A percentile compares a stretch with the other conserved stretches of the same genome.
phyloP scores from a whole-genome alignment of 208 protist species.

The Wallacemonas sp. region DNA sequence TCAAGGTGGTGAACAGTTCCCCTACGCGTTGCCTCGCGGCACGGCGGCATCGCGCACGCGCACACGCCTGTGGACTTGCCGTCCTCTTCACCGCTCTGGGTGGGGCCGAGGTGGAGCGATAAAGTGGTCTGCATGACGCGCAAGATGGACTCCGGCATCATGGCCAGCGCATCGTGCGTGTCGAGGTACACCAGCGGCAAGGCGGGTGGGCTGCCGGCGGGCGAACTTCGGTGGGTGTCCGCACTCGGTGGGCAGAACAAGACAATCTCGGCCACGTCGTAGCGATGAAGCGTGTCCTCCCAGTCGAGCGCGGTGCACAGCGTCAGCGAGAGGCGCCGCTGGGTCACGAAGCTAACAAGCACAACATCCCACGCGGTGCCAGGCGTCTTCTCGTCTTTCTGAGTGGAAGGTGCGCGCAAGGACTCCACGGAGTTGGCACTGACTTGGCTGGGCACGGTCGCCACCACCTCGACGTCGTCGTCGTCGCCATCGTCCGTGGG shows the following conservation, averaged over 20 bases:
- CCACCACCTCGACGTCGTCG: neutral
- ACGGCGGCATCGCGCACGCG: neutral
- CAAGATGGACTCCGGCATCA: constrained; percentile 42
- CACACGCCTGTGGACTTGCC: constrained; percentile 47
- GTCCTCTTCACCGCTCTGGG: constrained; percentile 71
- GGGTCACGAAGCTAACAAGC: constrained; percentile 80
- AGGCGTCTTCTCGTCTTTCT: too few species aligned
- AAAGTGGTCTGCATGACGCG: constrained; percentile 41
- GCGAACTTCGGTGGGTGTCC: too few species aligned
- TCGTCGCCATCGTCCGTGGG: neutral
- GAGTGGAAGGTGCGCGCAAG: too few species aligned
- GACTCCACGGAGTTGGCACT: too few species aligned
- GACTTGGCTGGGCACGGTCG: too few species aligned
- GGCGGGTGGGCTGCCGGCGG: too few species aligned
- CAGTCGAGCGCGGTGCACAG: constrained; percentile 42
- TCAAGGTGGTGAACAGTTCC: constrained; percentile 27
- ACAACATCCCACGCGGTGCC: constrained; percentile 29
- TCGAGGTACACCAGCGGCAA: neutral
- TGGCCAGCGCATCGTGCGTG: constrained; percentile 7
- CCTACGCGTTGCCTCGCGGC: too few species aligned
- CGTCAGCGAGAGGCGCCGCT: constrained; percentile 24
- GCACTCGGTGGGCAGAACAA: constrained; percentile 26
- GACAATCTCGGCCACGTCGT: constrained; percentile 78
- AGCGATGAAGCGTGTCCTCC: constrained; percentile 67
- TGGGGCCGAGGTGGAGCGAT: constrained; percentile 73